Conservation (phyloP, 2,329 filamentous ascomycete species). For the Penicillium hesseltinei region DNA sequence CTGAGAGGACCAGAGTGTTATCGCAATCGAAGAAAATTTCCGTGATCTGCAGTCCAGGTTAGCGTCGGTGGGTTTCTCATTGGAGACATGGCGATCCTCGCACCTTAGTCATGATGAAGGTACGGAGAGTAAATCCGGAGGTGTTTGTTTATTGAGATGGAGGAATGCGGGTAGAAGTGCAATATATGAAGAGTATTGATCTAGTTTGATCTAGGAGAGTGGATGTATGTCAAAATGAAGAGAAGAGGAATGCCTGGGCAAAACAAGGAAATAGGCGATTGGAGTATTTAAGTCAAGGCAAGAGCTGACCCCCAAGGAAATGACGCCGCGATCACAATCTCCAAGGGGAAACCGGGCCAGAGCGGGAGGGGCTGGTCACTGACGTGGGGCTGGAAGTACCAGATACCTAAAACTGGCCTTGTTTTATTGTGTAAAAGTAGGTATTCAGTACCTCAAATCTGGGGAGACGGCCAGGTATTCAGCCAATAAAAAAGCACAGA, state of each 20-base stretch:
- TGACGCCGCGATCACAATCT: constrained; percentile 19
- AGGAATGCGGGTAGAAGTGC: neutral
- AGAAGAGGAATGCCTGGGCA: neutral
- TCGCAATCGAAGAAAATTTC: constrained; percentile 72
- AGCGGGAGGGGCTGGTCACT: constrained; percentile 11
- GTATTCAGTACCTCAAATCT: constrained; percentile 4
- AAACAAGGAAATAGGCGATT: constrained; percentile 11
- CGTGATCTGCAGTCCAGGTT: constrained; percentile 54
- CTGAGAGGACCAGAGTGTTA: constrained; percentile 91
- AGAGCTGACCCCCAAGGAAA: constrained; percentile 9
- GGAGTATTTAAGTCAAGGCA: constrained; percentile 9
- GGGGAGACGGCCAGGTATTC: neutral
- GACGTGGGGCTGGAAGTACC: constrained; percentile 3
- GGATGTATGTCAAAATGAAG: neutral
- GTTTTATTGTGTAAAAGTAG: neutral
- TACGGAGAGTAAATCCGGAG: constrained; percentile 6
- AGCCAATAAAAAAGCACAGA: constrained; percentile 14
- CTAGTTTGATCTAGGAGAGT: neutral
- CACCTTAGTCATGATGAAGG: constrained; percentile 37
- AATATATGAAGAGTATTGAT: neutral
- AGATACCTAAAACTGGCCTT: neutral
- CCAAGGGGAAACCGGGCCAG: constrained; percentile 14
- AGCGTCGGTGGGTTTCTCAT: constrained; percentile 11
- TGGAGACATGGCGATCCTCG: constrained; percentile 8
- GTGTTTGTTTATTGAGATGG: constrained; percentile 2